Evolutionary conservation across 768 basidiomycete species (phyloP).

Genomic region (Russula emetica): DNA sequence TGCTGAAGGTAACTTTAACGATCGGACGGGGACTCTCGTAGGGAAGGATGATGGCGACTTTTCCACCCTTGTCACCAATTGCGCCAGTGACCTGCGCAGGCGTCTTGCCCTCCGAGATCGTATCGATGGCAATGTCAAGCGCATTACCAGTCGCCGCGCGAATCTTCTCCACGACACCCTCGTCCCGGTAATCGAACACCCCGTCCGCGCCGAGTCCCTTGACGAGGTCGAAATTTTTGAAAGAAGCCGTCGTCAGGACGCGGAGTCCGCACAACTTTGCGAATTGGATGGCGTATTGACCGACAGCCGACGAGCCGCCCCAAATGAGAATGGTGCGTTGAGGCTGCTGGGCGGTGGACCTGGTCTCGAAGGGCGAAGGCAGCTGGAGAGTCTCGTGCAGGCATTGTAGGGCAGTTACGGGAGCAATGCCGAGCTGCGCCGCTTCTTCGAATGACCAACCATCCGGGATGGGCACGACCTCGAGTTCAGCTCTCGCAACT

Average conservation of each 20-base stretch:
- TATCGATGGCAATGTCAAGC: slow-evolving; percentile 29
- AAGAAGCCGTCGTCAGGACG: slow-evolving; percentile 38
- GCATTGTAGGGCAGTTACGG: slow-evolving; percentile 23
- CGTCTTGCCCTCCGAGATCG: slow-evolving; percentile 23
- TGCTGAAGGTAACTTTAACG: not conserved
- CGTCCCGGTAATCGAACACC: slow-evolving; percentile 35
- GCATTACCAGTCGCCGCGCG: slow-evolving; percentile 27
- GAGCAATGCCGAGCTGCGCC: slow-evolving; percentile 24
- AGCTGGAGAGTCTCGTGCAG: slow-evolving; percentile 22
- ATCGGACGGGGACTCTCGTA: slow-evolving; percentile 20
- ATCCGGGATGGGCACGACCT: slow-evolving; percentile 17
- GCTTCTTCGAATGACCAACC: slow-evolving; percentile 26
- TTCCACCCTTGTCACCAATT: slow-evolving; percentile 26
- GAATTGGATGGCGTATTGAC: slow-evolving; percentile 36
- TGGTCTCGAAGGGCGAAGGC: slow-evolving; percentile 17
- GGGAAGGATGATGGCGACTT: slow-evolving; percentile 16
- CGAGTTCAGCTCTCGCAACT: slow-evolving; percentile 14
- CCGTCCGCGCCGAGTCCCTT: slow-evolving; percentile 37
- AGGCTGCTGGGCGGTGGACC: not conserved
- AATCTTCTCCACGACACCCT: slow-evolving; percentile 31
- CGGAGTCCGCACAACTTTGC: slow-evolving; percentile 33
- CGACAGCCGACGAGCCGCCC: slow-evolving; percentile 36
- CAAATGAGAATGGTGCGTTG: slow-evolving; percentile 20
- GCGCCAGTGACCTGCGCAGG: slow-evolving; percentile 16
- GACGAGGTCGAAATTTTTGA: slow-evolving; percentile 36